These are phyloP conservation scores for Hyaloscypha hepaticicola DNA, from an alignment of 495 filamentous ascomycete species.

Conservation along the genomic window DNA sequence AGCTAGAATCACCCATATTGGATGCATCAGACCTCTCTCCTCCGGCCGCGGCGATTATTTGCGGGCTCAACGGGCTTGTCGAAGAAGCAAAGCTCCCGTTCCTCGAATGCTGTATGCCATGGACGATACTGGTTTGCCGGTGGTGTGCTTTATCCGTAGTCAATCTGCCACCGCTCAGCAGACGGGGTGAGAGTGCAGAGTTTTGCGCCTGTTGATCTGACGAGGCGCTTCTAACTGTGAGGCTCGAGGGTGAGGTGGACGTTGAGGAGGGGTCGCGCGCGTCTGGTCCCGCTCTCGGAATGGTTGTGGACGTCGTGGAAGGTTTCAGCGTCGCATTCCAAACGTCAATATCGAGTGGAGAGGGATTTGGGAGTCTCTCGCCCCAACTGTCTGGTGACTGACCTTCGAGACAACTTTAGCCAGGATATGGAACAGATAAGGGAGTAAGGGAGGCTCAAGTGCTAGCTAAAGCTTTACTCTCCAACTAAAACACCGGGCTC, in stretches of 20 bases:
- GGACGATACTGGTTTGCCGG: constrained; percentile 90
- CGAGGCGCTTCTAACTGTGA: constrained; percentile 8
- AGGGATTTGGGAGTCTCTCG: constrained; percentile 23
- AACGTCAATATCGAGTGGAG: constrained; percentile 28
- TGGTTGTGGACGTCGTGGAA: constrained; percentile 13
- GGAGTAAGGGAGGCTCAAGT: constrained; percentile 5
- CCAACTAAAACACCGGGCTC: not conserved
- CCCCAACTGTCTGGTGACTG: constrained; percentile 25
- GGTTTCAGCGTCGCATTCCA: constrained; percentile 31
- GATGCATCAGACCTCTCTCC: constrained; percentile 40
- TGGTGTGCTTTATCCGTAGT: constrained; percentile 57
- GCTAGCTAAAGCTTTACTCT: not conserved
- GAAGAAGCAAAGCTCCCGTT: constrained; percentile 67
- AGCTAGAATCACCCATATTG: constrained; percentile 45
- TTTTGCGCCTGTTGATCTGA: constrained; percentile 18
- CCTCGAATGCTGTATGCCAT: constrained; percentile 90
- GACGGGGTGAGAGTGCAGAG: constrained; percentile 22
- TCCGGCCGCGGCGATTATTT: constrained; percentile 71
- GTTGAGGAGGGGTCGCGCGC: constrained; percentile 17
- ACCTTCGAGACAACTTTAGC: constrained; percentile 23
- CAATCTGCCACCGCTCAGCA: constrained; percentile 10
- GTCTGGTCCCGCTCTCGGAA: constrained; percentile 19
- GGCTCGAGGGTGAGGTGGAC: constrained; percentile 8
- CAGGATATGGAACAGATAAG: constrained; percentile 16
- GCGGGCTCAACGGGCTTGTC: constrained; percentile 74